These are phyloP conservation scores for Exophiala spinifera DNA, from an alignment of 2,329 filamentous ascomycete genomes.

Conservation along the genomic window DNA sequence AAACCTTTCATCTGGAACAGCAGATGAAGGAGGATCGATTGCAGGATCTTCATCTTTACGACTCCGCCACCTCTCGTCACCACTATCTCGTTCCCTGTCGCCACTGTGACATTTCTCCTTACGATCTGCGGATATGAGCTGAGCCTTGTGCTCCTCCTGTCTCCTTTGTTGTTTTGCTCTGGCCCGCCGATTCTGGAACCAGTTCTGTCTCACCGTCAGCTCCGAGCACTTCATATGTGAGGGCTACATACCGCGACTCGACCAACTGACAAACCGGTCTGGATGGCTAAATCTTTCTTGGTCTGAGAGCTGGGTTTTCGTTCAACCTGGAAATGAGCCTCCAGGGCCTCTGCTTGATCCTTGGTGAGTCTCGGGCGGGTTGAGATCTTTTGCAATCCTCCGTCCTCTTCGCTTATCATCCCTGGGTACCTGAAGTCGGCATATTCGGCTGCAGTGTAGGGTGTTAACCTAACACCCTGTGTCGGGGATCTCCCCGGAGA, in stretches of 20 bases:
- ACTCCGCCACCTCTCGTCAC: too few relatives aligned
- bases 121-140: too few relatives aligned
- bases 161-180: slow-evolving; percentile 52
- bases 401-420: slow-evolving; percentile 42
- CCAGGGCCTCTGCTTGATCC: slow-evolving; percentile 50
- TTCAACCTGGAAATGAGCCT: slow-evolving; percentile 49
- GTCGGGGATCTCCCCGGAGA: too few relatives aligned
- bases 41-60: too few relatives aligned
- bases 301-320: slow-evolving; percentile 50
- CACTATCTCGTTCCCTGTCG: too few relatives aligned
- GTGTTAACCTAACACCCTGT: too few relatives aligned
- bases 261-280: slow-evolving; percentile 48
- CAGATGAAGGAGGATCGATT: too few relatives aligned
- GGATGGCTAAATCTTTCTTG: slow-evolving; percentile 48
- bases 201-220: slow-evolving; percentile 40
- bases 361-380: slow-evolving; percentile 50
- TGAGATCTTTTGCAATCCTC: slow-evolving; percentile 47
- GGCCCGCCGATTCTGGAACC: slow-evolving; percentile 53
- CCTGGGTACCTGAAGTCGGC: slow-evolving; percentile 43
- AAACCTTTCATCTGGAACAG: too few relatives aligned
- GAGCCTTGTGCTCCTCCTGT: slow-evolving; percentile 49
- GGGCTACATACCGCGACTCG: slow-evolving; percentile 51
- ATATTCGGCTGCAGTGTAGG: too few relatives aligned
- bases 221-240: too few relatives aligned
- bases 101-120: too few relatives aligned